These are phyloP conservation scores for Taphrina wiesneri DNA, from an alignment of 1,139 yeast genomes.

Conservation along the genomic window DNA sequence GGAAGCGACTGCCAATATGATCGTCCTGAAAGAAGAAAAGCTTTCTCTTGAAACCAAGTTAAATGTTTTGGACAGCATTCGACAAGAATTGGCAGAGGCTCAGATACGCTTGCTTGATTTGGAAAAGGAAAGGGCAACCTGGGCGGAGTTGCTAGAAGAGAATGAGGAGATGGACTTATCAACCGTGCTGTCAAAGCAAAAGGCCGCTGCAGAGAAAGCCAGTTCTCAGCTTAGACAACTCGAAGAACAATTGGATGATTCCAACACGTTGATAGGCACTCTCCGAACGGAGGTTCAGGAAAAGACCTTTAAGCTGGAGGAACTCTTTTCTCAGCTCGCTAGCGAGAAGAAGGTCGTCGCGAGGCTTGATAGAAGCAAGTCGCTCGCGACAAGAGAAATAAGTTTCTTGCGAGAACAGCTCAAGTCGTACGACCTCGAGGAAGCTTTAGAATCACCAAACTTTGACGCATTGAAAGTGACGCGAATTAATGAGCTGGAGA, in stretches of 20 bases:
- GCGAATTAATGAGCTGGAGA: conserved; percentile 52
- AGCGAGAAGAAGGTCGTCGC: neutral
- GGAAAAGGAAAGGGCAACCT: conserved; percentile 50
- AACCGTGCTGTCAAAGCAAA: conserved; percentile 46
- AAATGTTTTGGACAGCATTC: conserved; percentile 50
- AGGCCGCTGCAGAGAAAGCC: conserved; percentile 44
- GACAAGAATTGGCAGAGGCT: conserved; percentile 54
- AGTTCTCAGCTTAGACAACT: conserved; percentile 45
- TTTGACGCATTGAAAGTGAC: conserved; percentile 41
- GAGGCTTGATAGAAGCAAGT: conserved; percentile 57
- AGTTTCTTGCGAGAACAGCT: conserved; percentile 58
- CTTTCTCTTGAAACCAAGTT: conserved; percentile 51
- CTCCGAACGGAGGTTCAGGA: conserved; percentile 44
- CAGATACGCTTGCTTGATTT: conserved; percentile 58
- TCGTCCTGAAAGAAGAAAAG: conserved; percentile 58
- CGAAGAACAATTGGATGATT: conserved; percentile 41
- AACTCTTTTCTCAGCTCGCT: neutral
- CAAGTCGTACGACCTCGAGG: conserved; percentile 47
- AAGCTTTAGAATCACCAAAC: conserved; percentile 41
- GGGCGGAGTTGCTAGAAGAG: conserved; percentile 44
- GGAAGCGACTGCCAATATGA: conserved; percentile 52
- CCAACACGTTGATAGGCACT: conserved; percentile 41
- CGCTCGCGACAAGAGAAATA: conserved; percentile 62
- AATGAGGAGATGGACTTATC: conserved; percentile 43
- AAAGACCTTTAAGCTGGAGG: neutral